phyloP scores from a whole-genome alignment of 768 basidiomycete species.

The Artomyces pyxidatus region DNA sequence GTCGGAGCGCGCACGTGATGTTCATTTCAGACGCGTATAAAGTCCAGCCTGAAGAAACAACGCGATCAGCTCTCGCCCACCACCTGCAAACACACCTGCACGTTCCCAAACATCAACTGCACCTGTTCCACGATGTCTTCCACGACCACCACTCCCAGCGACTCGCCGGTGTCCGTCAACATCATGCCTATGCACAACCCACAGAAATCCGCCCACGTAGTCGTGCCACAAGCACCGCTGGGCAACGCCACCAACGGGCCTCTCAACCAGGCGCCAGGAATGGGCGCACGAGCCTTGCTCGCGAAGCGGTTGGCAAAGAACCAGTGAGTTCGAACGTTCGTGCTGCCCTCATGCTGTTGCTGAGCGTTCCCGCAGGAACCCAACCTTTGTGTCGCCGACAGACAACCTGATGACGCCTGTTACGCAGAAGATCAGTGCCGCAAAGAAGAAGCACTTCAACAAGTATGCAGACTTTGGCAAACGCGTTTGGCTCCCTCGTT shows the following conservation, averaged over 20 bases:
- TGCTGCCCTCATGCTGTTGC: slow-evolving; percentile 1
- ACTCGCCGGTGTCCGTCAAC: slow-evolving; percentile 48
- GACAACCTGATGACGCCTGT: slow-evolving; percentile 92
- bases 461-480: slow-evolving; percentile 44
- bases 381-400: slow-evolving; percentile 85
- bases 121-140: slow-evolving; percentile 37
- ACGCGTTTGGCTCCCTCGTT: neutral
- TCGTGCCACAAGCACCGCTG: slow-evolving; percentile 72
- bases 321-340: slow-evolving; percentile 47
- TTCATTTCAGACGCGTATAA: neutral
- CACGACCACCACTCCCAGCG: slow-evolving; percentile 47
- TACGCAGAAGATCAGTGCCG: slow-evolving; percentile 84
- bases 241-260: slow-evolving; percentile 53
- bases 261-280: slow-evolving; percentile 50
- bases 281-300: slow-evolving; percentile 87
- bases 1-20: neutral
- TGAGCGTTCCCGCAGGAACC: slow-evolving; percentile 50
- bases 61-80: neutral
- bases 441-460: slow-evolving; percentile 87
- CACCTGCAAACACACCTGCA: neutral
- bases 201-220: slow-evolving; percentile 66
- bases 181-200: slow-evolving; percentile 87
- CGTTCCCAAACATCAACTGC: neutral
- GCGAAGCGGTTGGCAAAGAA: slow-evolving; percentile 90
- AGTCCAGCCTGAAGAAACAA: too few relatives aligned